Base-by-base conservation (phyloP, 371 early-diverging fungal genomes). In the Phascolomyces articulosus region DNA sequence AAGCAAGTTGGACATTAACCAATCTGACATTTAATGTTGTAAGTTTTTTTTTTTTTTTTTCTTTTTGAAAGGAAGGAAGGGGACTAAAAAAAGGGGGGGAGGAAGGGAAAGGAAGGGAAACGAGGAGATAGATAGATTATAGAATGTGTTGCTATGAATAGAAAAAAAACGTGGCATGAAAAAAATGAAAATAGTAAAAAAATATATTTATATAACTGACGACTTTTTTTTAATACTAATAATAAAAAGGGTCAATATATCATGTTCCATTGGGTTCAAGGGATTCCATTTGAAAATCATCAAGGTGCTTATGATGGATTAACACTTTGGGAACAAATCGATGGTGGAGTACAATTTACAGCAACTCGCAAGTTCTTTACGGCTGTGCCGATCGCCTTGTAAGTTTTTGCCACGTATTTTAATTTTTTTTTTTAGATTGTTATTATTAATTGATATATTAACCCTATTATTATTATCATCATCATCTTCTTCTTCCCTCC, bases 281-380 rank as follows among this genome's bases (percentile, higher is more conserved):
- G 98, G 21, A 94, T 94, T 48, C 98, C 98, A 13, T 97, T 96
- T 70, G 93, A 92, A 60, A 89, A 94, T 55, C 92, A 96, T 66
- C 96, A 97, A 77, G 96, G 96, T 55, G 97, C 93, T n/a, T 95
- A 90, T 72, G 95, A 93, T 70, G 94, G 93, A 44, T 80, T 97
- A 60, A 97, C 97, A 20, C 84, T 98, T 58, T 98, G 98, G 98
- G 98, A 98, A 77, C 98, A 98, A 81, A 96, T 98, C 71, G 98
- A 98, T 76, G 90, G 93, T 60, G 98, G 97, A 47, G 91, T 87
- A 28, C 96, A 97, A 70, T 97, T 96, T 73, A 97, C 98, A n/a
- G 95, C 97, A 6, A 91, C 98, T 29, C 93, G 96, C 67, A 98
- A 98, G 78, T 98, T 93, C 73, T 81, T 97, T 40, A 96, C 96